Evolutionary conservation across 495 filamentous ascomycete species (phyloP), one percentile per base, ranked within the genome.

Genomic region (Aspergillus steynii): DNA sequence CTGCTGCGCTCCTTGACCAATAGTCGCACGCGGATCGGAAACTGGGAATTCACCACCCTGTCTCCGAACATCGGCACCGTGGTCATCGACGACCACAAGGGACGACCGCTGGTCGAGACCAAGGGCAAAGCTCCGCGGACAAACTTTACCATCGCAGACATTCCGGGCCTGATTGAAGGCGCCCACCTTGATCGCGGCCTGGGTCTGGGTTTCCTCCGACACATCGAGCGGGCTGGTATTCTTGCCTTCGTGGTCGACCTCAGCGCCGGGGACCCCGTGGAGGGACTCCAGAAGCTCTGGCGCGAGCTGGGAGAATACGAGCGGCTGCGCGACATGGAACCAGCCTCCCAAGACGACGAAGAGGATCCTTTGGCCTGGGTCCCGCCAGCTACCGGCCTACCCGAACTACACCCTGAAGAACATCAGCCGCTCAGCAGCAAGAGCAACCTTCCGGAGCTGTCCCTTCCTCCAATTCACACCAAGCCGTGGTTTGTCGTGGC

Each of bases 401-500:
- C 69, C 10, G 71, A 77, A 31, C 60, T 72, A 32, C 57, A 63
- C 31, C 15, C 49, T 15, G 55, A 63, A 9, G n/a, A 46, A 26
- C 31, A 60, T 12, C 49, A 56, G 14, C 32, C 8, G n/a, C 29
- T 31, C 25, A 29, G n/a, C 14, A 28, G 20, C 15, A 37, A 56
- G 2, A 32, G 55, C 1, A 53, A 67, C 14, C 68, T 79, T 20
- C 77, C 76, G 49, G 67, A 61, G 7, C 70, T 80, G 14, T 49
- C 62, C 12, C 72, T 82, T 29, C 81, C 89, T 15, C 86, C 90
- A 48, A 90, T 96, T 52, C 89, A 90, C 15, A 81, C 82, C 9
- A 99, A 99, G 72, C 92, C 94, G 5, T 99, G 96, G 96, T 95
- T 97, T 65, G 93, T 98, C 1, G 90, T 98, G 42, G 96, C 93